phyloP scores from a whole-genome alignment of 352 stramenopile genomes.

The Blastocystis hominis region DNA sequence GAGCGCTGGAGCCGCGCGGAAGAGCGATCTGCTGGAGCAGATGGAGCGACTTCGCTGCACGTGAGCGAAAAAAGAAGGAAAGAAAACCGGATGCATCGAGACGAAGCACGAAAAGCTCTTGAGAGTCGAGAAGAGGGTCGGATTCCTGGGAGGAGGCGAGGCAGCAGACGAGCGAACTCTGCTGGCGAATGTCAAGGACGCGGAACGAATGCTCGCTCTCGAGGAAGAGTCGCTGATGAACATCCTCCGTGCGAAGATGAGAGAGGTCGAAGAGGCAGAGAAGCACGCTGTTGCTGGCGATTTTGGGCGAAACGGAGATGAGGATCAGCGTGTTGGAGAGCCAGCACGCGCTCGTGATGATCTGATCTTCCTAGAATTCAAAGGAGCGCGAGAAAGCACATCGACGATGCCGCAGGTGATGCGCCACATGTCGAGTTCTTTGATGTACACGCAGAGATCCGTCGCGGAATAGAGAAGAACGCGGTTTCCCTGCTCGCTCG shows the following conservation, averaged over 20 bases:
- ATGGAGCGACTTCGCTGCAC: background rate
- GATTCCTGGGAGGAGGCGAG: background rate
- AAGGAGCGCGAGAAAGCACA: background rate
- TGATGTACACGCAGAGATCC: slow-evolving; percentile 24
- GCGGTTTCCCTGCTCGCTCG: background rate
- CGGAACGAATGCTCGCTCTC: background rate
- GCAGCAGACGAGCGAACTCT: background rate
- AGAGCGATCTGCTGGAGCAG: background rate
- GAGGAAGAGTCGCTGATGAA: background rate
- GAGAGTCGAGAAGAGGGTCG: background rate
- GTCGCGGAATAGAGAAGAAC: slow-evolving; percentile 13
- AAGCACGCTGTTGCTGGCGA: background rate
- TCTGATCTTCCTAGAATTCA: background rate
- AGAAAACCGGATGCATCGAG: background rate
- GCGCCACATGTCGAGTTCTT: background rate
- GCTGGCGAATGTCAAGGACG: background rate
- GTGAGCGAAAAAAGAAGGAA: background rate
- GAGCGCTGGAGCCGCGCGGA: background rate
- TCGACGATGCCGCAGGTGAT: background rate
- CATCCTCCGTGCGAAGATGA: background rate
- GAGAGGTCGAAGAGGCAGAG: background rate
- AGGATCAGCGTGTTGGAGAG: background rate
- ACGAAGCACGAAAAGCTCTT: background rate
- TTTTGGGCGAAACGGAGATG: background rate
- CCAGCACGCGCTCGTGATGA: slow-evolving; percentile 6